phyloP scores from a whole-genome alignment of 2,329 filamentous ascomycete genomes.

The Pseudogymnoascus sp. region DNA sequence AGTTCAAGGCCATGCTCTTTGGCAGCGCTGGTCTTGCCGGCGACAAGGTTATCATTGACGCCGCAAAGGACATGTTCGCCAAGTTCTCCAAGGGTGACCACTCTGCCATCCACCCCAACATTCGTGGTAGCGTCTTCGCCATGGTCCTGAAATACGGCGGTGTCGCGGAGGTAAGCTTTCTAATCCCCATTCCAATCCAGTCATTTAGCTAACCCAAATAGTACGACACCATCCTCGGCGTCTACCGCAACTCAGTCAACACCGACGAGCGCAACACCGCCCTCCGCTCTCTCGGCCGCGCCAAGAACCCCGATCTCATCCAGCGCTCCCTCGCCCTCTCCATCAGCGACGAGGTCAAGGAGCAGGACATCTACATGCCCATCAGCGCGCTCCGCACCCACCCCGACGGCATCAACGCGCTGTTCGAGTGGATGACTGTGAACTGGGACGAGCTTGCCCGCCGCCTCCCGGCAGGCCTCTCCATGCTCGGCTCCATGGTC shows the following conservation, averaged over 20 bases:
- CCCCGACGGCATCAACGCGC: conserved; percentile 66
- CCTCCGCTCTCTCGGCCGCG: conserved; percentile 72
- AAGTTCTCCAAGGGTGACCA: conserved; percentile 75
- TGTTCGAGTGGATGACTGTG: conserved; percentile 75
- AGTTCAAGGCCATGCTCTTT: conserved; percentile 91
- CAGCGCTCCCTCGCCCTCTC: conserved; percentile 70
- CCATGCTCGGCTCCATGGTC: conserved; percentile 79
- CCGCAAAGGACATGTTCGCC: conserved; percentile 83
- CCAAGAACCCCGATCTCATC: conserved; percentile 71
- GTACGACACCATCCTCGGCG: conserved; percentile 70
- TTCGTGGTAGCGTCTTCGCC: conserved; percentile 77
- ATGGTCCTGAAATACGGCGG: conserved; percentile 80
- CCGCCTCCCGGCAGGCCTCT: conserved; percentile 76
- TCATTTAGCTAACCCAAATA: conserved; percentile 24
- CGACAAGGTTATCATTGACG: conserved; percentile 69
- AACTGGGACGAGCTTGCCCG: conserved; percentile 83
- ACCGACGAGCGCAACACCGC: conserved; percentile 89
- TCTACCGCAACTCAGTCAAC: conserved; percentile 67
- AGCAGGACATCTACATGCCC: conserved; percentile 89
- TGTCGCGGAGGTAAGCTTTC: conserved; percentile 59
- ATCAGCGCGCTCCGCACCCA: conserved; percentile 72
- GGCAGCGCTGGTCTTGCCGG: conserved; percentile 73
- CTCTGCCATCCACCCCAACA: conserved; percentile 82
- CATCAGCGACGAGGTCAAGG: conserved; percentile 76
- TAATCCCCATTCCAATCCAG: not conserved